phyloP scores from a whole-genome alignment of 495 filamentous ascomycete species.

The Aspergillus sclerotioniger region DNA sequence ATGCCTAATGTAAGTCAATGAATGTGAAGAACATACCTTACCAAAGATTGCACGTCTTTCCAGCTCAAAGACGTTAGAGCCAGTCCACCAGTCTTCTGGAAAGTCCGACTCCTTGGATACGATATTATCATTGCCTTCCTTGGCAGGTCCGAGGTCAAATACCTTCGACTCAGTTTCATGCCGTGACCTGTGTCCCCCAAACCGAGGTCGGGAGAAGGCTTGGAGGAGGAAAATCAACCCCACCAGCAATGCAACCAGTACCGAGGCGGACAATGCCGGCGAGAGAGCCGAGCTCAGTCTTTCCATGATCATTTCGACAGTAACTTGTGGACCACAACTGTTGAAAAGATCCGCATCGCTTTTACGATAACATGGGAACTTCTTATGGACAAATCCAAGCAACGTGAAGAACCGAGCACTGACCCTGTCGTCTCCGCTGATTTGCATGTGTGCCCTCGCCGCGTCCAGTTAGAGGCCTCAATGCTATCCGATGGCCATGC shows the following conservation, averaged over 20 bases:
- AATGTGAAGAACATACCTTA: constrained; percentile 29
- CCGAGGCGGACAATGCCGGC: not conserved
- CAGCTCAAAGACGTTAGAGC: constrained; percentile 46
- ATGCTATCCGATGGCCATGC: not conserved
- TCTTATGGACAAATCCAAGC: not conserved
- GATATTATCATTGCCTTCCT: not conserved
- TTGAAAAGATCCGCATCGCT: not conserved
- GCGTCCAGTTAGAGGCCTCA: not conserved
- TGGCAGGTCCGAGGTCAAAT: not conserved
- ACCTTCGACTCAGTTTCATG: not conserved
- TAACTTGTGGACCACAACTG: not conserved
- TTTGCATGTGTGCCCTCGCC: not conserved
- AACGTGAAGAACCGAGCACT: not conserved
- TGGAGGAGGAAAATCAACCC: constrained; percentile 14
- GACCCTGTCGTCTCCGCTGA: not conserved
- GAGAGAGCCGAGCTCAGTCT: not conserved
- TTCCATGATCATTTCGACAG: constrained; percentile 2
- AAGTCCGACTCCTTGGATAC: constrained; percentile 41
- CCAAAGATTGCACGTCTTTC: constrained; percentile 54
- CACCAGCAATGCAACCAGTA: constrained; percentile 12
- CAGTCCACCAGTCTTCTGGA: constrained; percentile 46
- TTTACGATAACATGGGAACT: not conserved
- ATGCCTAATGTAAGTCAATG: not conserved
- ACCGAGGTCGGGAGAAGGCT: not conserved
- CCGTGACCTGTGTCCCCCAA: not conserved